Evolutionary conservation across 345 rosid genomes (phyloP), one percentile per base, ranked within the genome.

Genomic region (Toxicodendron radicans): DNA sequence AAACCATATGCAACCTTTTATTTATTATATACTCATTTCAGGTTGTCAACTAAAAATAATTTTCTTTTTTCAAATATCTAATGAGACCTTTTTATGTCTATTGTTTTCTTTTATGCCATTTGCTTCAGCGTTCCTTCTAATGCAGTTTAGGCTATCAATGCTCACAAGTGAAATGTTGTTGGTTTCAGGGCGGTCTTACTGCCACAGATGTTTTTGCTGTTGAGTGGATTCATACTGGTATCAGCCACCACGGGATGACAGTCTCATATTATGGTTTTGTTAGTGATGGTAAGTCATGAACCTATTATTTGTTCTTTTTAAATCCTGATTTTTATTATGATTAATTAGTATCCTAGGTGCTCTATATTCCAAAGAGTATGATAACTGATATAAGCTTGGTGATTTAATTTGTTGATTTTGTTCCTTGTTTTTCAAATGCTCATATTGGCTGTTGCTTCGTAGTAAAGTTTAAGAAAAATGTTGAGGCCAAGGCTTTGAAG

Each of bases 121-220:
- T 38, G 43, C 8, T 38, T 38, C 43, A 7, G 43, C 9, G 8
- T 38, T 38, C 43, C 43, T 38, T 5, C 8, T 7, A 7, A 38
- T 38, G 43, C 43, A 38, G 43, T 6, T 38, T 59, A 48, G 68
- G 56, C 45, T 62, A 53, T 65, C 49, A 57, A 63, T 63, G 56
- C 52, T 70, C 12, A 23, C 46, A 58, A 53, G 57, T 60, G 63
- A 66, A 48, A 0, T 17, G 65, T 1, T 74, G 58, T 65, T 79
- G 77, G 56, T 76, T 83, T 77, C 88, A 95, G 98, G 99, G 98
- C 63, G 98, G 99, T 71, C 92, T 95, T 57, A 91, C 97, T 63
- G 96, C 98, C 79, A 93, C 97, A 2, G 97, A 95, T 88, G 99
- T 95, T 67, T 95, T 95, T 81, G 98, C 93, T 76, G 98, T 95